Percentiles rank a stretch among this genome's conserved stretches.
Evolutionary conservation across 2,329 filamentous ascomycete genomes (phyloP).

Genomic region (Cordyceps farinosa): DNA sequence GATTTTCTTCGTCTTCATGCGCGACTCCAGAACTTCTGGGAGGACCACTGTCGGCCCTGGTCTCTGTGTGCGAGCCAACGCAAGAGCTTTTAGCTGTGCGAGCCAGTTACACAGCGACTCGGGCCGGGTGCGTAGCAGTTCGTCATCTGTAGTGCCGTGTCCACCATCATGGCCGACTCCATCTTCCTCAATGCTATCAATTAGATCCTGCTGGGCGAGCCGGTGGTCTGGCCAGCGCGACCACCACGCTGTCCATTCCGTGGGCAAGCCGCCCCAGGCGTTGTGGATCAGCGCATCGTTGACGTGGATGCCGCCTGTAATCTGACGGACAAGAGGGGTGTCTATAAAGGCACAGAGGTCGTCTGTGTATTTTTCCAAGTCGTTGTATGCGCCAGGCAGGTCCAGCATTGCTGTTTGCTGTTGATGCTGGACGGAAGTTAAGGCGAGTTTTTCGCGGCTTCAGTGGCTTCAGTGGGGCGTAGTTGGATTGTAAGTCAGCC

Average conservation of each 20-base stretch:
- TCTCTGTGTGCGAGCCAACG: slow-evolving; percentile 25
- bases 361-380: slow-evolving; percentile 23
- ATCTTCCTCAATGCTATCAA: slow-evolving; percentile 27
- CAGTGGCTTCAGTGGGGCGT: background rate
- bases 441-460: background rate
- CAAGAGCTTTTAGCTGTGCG: slow-evolving; percentile 23
- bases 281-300: slow-evolving; percentile 31
- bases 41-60: slow-evolving; percentile 19
- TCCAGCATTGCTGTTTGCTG: slow-evolving; percentile 18
- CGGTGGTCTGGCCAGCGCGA: slow-evolving; percentile 28
- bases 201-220: slow-evolving; percentile 29
- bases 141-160: background rate
- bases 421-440: background rate
- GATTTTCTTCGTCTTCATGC: slow-evolving; percentile 32
- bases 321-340: slow-evolving; percentile 29
- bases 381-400: slow-evolving; percentile 20
- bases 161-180: background rate
- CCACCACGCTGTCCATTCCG: slow-evolving; percentile 32
- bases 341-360: slow-evolving; percentile 25
- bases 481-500: background rate
- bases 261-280: slow-evolving; percentile 29
- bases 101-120: slow-evolving; percentile 27
- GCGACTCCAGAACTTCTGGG: slow-evolving; percentile 23
- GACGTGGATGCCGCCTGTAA: slow-evolving; percentile 34
- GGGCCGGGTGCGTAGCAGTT: slow-evolving; percentile 15